These are phyloP conservation scores for Cercospora citrullina DNA, from an alignment of 2,329 filamentous ascomycete species.

Conservation along the genomic window DNA sequence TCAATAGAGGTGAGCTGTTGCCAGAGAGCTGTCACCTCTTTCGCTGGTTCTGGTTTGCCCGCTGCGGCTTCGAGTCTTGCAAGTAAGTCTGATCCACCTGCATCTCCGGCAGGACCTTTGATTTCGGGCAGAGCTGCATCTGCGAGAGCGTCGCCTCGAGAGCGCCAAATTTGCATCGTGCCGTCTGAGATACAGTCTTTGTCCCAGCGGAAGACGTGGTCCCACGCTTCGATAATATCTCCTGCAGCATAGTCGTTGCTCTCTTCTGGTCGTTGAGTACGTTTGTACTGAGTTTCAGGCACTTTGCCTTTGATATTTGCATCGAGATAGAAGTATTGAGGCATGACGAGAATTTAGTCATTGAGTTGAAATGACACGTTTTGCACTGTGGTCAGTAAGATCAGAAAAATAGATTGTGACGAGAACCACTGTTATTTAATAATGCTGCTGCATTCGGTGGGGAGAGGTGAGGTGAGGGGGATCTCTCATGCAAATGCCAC, in stretches of 20 bases:
- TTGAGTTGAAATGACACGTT: background rate
- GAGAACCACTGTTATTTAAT: background rate
- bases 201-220: background rate
- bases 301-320: background rate
- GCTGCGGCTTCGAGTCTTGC: background rate
- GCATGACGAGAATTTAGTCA: background rate
- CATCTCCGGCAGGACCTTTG: background rate
- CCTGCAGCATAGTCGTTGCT: background rate
- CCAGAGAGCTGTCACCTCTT: background rate
- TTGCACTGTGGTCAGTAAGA: background rate
- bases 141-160: background rate
- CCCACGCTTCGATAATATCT: background rate
- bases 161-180: background rate
- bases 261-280: background rate
- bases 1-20: background rate
- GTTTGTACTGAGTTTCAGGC: background rate
- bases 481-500: background rate
- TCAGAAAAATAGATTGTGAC: background rate
- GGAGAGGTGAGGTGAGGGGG: background rate
- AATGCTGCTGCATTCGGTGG: background rate
- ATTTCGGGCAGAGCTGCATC: background rate
- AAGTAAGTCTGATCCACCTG: background rate
- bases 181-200: background rate
- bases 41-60: background rate
- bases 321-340: background rate